Evolutionary conservation across 768 basidiomycete species (phyloP).

Genomic region (Phlebiopsis gigantea): DNA sequence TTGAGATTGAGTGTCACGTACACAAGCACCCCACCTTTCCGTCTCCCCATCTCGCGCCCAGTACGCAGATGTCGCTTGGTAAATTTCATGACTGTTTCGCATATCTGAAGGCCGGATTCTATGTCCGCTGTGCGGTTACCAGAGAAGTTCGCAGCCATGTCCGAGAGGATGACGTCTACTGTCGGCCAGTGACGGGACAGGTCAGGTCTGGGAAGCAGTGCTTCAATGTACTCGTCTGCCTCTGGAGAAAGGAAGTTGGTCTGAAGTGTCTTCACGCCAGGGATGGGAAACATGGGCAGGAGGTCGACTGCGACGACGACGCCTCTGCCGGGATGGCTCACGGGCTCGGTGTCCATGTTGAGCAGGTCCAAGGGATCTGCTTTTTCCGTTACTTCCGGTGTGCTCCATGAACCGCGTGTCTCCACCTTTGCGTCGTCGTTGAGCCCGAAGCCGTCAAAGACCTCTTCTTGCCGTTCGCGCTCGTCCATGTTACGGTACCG

Average conservation of each 20-base stretch:
- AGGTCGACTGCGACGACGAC: constrained; percentile 79
- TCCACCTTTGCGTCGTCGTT: not conserved
- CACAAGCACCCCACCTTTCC: constrained; percentile 53
- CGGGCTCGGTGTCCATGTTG: constrained; percentile 6
- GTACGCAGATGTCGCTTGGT: constrained; percentile 47
- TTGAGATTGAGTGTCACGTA: constrained; percentile 27
- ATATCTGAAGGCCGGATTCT: constrained; percentile 64
- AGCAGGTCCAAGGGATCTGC: not conserved
- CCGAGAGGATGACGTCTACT: constrained; percentile 81
- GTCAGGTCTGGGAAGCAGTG: constrained; percentile 26
- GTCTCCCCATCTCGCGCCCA: constrained; percentile 37
- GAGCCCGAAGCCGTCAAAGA: constrained; percentile 5
- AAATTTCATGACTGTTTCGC: constrained; percentile 68
- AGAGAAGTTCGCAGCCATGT: constrained; percentile 84
- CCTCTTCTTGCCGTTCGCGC: not conserved
- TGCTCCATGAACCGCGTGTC: constrained; percentile 4
- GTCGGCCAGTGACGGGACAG: not conserved
- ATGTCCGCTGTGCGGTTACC: constrained; percentile 67
- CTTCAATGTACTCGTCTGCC: constrained; percentile 41
- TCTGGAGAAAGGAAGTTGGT: constrained; percentile 69
- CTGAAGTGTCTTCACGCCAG: constrained; percentile 66
- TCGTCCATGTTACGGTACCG: not conserved
- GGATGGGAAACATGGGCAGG: constrained; percentile 64
- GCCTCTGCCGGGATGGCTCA: constrained; percentile 28
- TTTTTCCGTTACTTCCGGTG: not conserved